Evolutionary conservation across 169 alveolate genomes (phyloP).

Genomic region (Plasmodium inui): DNA sequence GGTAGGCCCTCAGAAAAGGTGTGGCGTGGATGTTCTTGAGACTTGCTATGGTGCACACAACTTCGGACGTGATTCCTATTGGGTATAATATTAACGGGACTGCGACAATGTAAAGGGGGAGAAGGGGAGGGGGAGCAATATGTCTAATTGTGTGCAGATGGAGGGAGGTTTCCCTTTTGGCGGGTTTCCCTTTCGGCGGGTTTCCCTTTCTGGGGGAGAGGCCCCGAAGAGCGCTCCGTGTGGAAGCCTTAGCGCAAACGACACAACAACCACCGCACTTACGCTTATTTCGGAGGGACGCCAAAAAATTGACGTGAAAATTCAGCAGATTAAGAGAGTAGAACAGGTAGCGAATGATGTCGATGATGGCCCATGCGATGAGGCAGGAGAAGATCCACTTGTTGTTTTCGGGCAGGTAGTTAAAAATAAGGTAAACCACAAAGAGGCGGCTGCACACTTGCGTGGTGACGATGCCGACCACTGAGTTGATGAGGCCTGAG

Average conservation of each 20-base stretch:
- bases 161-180: no score
- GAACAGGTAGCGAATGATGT: conserved; percentile 51
- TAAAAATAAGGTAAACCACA: conserved; percentile 55
- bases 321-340: conserved; percentile 42
- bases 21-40: conserved; percentile 42
- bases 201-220: neutral
- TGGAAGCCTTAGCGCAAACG: neutral
- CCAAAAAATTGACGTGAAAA: conserved; percentile 8
- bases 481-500: conserved; percentile 44
- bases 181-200: no score
- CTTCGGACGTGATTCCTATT: conserved; percentile 71
- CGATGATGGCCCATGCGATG: conserved; percentile 64
- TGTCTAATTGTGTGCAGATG: neutral
- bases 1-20: conserved; percentile 57
- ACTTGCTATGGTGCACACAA: conserved; percentile 55
- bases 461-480: conserved; percentile 10
- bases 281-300: conserved; percentile 50
- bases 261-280: neutral
- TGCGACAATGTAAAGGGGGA: neutral
- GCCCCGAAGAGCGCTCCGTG: neutral
- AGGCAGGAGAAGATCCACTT: conserved; percentile 65
- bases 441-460: conserved; percentile 70
- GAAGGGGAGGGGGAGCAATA: neutral
- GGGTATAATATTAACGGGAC: conserved; percentile 71
- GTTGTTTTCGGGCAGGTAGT: conserved; percentile 40